Base-by-base conservation (phyloP, 106 monocot genomes). In the Acanthochlamys bracteata region DNA sequence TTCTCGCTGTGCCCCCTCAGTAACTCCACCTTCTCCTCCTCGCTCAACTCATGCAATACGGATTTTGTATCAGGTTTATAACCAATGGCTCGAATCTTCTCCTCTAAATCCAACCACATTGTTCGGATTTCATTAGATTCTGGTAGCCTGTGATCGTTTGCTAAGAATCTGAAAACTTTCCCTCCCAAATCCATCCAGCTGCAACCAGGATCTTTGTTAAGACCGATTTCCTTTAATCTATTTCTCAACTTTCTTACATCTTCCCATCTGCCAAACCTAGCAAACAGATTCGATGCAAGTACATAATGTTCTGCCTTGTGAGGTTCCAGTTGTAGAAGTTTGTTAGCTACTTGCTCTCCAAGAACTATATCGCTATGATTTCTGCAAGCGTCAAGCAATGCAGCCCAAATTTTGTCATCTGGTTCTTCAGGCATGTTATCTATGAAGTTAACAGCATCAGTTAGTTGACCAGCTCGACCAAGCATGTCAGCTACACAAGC, bases 151-250 rank as follows among this genome's bases (percentile, higher is more conserved):
- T 49, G 24, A 42, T 90, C 69, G 13, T 78, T 76, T 19, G 76
- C 79, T 16, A 74, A 39, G 21, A 89, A 89, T 45, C 66, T 66
- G 41, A 77, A 78, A 23, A 85, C 66, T 39, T 62, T 75, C 4
- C 82, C 75, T 20, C 68, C 76, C 9, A 85, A 42, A 6, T 83
- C 76, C 17, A 83, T 82, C 89, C 82, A 90, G 66, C 89, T 90
- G 45, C 66, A 78, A 17, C 89, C 85, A 3, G 82, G 70, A 24
- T 85, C 85, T 64, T 90, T 90, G 17, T 46, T 47, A 20, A 90
- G 72, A 4, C 74, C 73, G 42, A 21, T 66, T 52, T 85, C 77
- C 60, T 73, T 80, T 70, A 82, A 55, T 52, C 24, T 66, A 42
- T 69, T 80, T 55, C 89, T 90, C 41, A 90, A 19, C 45, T 75